Conservation (phyloP, 441 rosid species). For the Daphne laureola region DNA sequence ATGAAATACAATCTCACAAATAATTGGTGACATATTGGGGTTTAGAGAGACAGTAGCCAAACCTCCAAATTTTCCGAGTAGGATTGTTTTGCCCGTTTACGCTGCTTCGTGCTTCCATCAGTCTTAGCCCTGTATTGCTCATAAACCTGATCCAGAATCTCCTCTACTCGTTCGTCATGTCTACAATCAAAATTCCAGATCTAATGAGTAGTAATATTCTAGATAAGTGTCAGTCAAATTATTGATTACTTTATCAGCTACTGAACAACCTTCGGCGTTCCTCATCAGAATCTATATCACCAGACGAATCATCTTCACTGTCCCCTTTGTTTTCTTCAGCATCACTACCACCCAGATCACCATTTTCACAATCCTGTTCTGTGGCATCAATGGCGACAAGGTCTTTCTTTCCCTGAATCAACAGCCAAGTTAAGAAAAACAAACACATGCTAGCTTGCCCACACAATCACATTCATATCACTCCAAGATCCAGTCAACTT, state of each 20-base stretch:
- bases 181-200: constrained; percentile 29
- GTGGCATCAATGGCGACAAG: constrained; percentile 65
- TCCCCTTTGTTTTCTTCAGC: constrained; percentile 34
- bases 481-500: too few relatives aligned
- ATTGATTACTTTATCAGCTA: background rate
- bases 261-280: constrained; percentile 52
- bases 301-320: constrained; percentile 35
- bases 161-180: constrained; percentile 72
- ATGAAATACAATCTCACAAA: background rate
- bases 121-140: constrained; percentile 53
- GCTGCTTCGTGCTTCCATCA: constrained; percentile 74
- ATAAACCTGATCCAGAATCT: constrained; percentile 66
- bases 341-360: constrained; percentile 35
- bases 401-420: constrained; percentile 72
- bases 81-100: constrained; percentile 72
- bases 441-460: too few relatives aligned
- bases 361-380: constrained; percentile 42
- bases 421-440: background rate
- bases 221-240: constrained; percentile 7
- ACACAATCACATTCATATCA: too few relatives aligned
- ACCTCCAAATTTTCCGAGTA: constrained; percentile 66
- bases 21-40: background rate
- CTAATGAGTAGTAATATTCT: constrained; percentile 1
- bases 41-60: constrained; percentile 4
- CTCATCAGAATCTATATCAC: constrained; percentile 76